Evolutionary conservation across 129 eudicot genomes (phyloP).

Genomic region (Pulicaria dysenterica): DNA sequence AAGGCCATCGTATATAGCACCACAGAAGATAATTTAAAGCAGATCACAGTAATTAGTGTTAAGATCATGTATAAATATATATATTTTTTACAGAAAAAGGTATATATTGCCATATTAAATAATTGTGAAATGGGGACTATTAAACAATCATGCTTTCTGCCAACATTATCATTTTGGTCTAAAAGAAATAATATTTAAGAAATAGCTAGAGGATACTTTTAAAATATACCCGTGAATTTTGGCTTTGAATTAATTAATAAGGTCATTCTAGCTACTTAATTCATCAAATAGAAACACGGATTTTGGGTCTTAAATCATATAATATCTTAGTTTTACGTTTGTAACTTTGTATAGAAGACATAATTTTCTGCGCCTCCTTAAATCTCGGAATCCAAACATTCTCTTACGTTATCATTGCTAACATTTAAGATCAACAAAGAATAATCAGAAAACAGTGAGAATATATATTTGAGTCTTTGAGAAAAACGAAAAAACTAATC

Average conservation of each 20-base stretch:
- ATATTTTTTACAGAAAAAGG: constrained; percentile 7
- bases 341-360: neutral
- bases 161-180: constrained; percentile 20
- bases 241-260: constrained; percentile 23
- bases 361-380: neutral
- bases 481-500: no score
- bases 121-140: neutral
- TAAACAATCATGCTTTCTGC: constrained; percentile 18
- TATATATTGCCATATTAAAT: no score
- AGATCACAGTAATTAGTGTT: neutral
- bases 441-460: no score
- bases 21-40: neutral
- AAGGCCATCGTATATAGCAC: no score
- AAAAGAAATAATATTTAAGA: neutral
- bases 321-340: neutral
- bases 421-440: neutral
- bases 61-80: neutral
- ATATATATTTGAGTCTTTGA: no score
- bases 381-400: constrained; percentile 14
- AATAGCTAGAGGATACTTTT: constrained; percentile 15
- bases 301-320: neutral
- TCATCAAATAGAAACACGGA: constrained; percentile 27
- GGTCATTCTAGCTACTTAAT: neutral
- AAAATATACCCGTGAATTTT: constrained; percentile 12
- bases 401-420: neutral